These are phyloP conservation scores for Tolypocladium album DNA, from an alignment of 2,329 filamentous ascomycete genomes.

Conservation along the genomic window DNA sequence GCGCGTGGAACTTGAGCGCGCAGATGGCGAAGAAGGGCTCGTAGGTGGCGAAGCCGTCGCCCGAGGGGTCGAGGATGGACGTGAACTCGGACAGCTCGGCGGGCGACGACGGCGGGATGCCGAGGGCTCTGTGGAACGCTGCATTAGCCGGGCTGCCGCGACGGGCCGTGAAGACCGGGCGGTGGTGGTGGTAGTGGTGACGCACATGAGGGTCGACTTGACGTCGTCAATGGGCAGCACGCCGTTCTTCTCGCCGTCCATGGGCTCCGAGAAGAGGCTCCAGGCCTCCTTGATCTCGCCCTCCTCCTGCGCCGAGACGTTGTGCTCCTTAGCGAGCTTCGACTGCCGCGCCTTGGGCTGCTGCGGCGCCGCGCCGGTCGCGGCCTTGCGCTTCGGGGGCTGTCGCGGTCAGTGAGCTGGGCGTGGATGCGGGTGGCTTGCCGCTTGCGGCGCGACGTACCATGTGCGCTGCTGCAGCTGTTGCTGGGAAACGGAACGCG, in stretches of 20 bases:
- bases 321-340: slow-evolving; percentile 86
- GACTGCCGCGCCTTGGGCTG: slow-evolving; percentile 49
- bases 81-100: slow-evolving; percentile 68
- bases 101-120: slow-evolving; percentile 52
- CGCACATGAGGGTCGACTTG: slow-evolving; percentile 62
- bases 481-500: background rate
- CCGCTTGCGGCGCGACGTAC: background rate
- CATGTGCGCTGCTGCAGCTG: background rate
- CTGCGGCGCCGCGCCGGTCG: slow-evolving; percentile 13
- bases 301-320: slow-evolving; percentile 75
- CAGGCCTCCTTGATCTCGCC: slow-evolving; percentile 87
- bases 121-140: slow-evolving; percentile 57
- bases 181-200: slow-evolving; percentile 3
- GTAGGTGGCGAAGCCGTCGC: slow-evolving; percentile 68
- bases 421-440: background rate
- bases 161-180: background rate
- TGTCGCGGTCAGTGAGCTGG: slow-evolving; percentile 10
- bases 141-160: background rate
- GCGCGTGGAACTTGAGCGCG: slow-evolving; percentile 69
- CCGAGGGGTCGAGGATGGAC: slow-evolving; percentile 71
- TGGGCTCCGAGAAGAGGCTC: slow-evolving; percentile 64
- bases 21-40: slow-evolving; percentile 77
- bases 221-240: slow-evolving; percentile 59
- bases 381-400: slow-evolving; percentile 43
- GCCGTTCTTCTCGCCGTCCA: slow-evolving; percentile 61